These are phyloP conservation scores for Tylopilus felleus DNA, from an alignment of 768 basidiomycete genomes.

Conservation along the genomic window DNA sequence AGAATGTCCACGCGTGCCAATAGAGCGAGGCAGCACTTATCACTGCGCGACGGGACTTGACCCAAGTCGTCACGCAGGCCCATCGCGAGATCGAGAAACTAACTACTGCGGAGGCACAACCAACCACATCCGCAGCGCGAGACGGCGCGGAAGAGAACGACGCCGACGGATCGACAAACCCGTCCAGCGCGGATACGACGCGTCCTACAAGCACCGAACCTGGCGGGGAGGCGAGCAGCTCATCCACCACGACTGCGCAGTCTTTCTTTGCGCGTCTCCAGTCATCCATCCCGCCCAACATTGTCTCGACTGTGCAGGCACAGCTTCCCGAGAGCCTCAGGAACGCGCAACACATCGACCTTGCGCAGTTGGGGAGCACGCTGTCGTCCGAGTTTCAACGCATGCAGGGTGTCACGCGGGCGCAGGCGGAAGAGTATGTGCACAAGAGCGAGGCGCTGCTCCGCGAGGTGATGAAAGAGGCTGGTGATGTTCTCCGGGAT, in stretches of 20 bases:
- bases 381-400: constrained; percentile 65
- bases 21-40: constrained; percentile 71
- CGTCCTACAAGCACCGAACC: constrained; percentile 19
- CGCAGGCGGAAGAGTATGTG: constrained; percentile 82
- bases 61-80: constrained; percentile 71
- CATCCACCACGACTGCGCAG: constrained; percentile 29
- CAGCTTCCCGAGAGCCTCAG: constrained; percentile 65
- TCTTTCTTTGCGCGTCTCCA: constrained; percentile 69
- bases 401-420: constrained; percentile 70
- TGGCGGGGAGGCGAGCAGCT: constrained; percentile 14
- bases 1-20: constrained; percentile 6
- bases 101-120: constrained; percentile 35
- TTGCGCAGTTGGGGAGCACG: constrained; percentile 63
- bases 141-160: constrained; percentile 24
- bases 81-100: constrained; percentile 73
- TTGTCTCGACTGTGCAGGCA: constrained; percentile 64
- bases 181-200: constrained; percentile 23
- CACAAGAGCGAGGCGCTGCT: constrained; percentile 67
- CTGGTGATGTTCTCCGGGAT: constrained; percentile 77
- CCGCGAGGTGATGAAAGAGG: constrained; percentile 72
- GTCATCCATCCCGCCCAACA: constrained; percentile 68
- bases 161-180: constrained; percentile 26
- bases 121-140: constrained; percentile 6
- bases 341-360: constrained; percentile 61
- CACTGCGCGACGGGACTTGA: constrained; percentile 68